A percentile compares a stretch with the other conserved stretches of the same genome.
These are phyloP conservation scores for Calonectria honghensis DNA, from an alignment of 2,329 filamentous ascomycete species.

Conservation along the genomic window DNA sequence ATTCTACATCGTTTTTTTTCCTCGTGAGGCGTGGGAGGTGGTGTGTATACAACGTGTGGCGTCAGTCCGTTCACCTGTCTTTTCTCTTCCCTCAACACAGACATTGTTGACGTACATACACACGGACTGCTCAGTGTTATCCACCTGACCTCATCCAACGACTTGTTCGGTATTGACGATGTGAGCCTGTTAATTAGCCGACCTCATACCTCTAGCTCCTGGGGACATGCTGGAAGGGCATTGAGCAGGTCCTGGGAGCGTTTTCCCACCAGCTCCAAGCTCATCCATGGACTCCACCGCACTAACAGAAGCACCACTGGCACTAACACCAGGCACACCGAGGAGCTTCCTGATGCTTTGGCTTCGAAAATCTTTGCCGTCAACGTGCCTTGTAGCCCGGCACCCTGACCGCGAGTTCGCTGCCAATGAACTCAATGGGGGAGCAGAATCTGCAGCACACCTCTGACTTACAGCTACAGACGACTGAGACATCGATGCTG, in stretches of 20 bases:
- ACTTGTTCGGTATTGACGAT: conserved; percentile 6
- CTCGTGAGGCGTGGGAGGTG: conserved; percentile 1
- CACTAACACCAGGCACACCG: conserved; percentile 24
- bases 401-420: not conserved
- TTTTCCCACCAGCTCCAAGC: conserved; percentile 13
- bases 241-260: conserved; percentile 5
- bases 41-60: conserved; percentile 11
- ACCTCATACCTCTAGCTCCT: not conserved
- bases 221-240: conserved; percentile 31
- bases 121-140: conserved; percentile 1
- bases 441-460: not conserved
- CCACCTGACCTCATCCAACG: conserved; percentile 22
- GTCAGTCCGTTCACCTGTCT: not conserved
- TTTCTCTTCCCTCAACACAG: not conserved
- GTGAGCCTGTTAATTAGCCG: conserved; percentile 9
- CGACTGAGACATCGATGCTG: conserved; percentile 6
- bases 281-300: conserved; percentile 26
- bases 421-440: not conserved
- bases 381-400: not conserved
- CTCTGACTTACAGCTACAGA: conserved; percentile 5
- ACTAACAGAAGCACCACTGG: conserved; percentile 24
- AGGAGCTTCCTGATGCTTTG: conserved; percentile 17
- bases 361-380: not conserved
- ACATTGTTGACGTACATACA: not conserved
- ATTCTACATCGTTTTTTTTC: conserved; percentile 4